phyloP scores from a whole-genome alignment of 2,329 filamentous ascomycete species.

The Aspergillus fumigatus region DNA sequence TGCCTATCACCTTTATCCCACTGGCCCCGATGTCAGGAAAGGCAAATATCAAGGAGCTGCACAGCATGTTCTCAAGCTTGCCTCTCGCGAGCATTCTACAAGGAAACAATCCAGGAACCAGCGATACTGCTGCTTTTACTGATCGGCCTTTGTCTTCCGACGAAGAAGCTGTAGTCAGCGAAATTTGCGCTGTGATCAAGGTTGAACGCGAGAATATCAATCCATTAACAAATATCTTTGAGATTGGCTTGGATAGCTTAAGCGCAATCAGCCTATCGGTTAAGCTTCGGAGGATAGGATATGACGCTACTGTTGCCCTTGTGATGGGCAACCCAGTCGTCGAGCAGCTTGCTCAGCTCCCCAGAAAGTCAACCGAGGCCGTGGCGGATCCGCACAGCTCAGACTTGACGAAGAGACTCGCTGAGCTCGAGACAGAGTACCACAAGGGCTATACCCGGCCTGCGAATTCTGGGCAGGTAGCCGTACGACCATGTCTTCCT shows the following conservation, averaged over 20 bases:
- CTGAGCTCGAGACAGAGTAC: slow-evolving; percentile 18
- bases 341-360: slow-evolving; percentile 29
- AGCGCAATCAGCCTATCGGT: slow-evolving; percentile 35
- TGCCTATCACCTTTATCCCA: slow-evolving; percentile 24
- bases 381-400: not conserved
- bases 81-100: slow-evolving; percentile 21
- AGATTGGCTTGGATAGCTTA: slow-evolving; percentile 37
- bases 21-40: slow-evolving; percentile 29
- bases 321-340: slow-evolving; percentile 32
- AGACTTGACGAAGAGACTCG: slow-evolving; percentile 8
- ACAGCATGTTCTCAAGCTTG: slow-evolving; percentile 23
- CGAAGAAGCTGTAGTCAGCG: slow-evolving; percentile 21
- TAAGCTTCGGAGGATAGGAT: slow-evolving; percentile 30
- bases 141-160: slow-evolving; percentile 18
- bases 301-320: slow-evolving; percentile 29
- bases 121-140: not conserved
- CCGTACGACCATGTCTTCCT: slow-evolving; percentile 26
- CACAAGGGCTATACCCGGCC: slow-evolving; percentile 6
- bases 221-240: slow-evolving; percentile 31
- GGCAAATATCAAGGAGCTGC: slow-evolving; percentile 28
- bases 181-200: slow-evolving; percentile 20
- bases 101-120: slow-evolving; percentile 8
- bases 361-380: slow-evolving; percentile 7
- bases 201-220: slow-evolving; percentile 14
- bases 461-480: not conserved